Conservation (phyloP, 139 green algal species). For the Haematococcus lacustris region DNA sequence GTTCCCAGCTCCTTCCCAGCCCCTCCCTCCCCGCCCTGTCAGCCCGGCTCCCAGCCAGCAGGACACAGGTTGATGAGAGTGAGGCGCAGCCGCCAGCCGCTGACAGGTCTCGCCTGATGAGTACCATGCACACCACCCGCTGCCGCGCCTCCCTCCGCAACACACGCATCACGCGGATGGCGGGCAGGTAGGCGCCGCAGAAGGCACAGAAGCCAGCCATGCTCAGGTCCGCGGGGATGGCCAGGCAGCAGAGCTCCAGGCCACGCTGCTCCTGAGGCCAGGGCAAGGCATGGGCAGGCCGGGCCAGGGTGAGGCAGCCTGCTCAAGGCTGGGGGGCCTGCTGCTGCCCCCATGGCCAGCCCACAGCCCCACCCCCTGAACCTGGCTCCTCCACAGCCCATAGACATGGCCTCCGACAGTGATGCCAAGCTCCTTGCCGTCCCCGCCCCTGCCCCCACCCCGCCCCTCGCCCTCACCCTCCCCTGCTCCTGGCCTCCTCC, state of each 20-base stretch:
- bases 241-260: conserved; percentile 68
- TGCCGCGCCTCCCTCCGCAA: conserved; percentile 55
- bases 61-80: too few relatives aligned
- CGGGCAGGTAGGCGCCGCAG: conserved; percentile 6
- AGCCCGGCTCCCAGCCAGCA: too few relatives aligned
- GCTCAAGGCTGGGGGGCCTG: neutral
- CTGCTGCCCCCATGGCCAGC: neutral
- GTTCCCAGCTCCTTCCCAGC: too few relatives aligned
- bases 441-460: neutral
- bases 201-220: conserved; percentile 87
- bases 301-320: neutral
- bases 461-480: too few relatives aligned
- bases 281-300: neutral
- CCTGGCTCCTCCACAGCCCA: neutral
- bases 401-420: neutral
- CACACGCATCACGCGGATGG: conserved; percentile 63
- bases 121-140: conserved; percentile 69
- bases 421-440: neutral
- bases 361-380: neutral
- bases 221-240: conserved; percentile 79
- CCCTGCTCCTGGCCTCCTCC: neutral
- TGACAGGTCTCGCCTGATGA: too few relatives aligned
- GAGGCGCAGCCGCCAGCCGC: too few relatives aligned
- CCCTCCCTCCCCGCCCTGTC: too few relatives aligned
- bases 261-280: conserved; percentile 6